Base-by-base conservation (phyloP, 768 basidiomycete species). In the Boletus coccyginus region DNA sequence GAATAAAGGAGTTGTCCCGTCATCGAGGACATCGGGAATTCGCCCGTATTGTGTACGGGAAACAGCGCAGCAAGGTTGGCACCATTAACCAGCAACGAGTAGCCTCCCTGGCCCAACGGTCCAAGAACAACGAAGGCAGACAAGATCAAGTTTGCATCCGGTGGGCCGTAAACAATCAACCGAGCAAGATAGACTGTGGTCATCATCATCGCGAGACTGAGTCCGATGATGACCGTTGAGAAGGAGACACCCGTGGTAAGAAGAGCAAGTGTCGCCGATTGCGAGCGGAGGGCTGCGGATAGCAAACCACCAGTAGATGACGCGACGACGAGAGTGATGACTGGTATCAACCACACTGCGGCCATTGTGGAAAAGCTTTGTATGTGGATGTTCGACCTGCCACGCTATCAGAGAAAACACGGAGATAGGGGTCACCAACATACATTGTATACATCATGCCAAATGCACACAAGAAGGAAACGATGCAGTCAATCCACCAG, bases 81-180 rank as follows among this genome's bases (percentile, higher is more conserved):
- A 14, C 78, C 77, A 53, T 76, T 76, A 7, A 78, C 53, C 21
- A 79, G 65, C 24, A 79, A 60, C 0, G 77, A 78, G 59, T 73
- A 79, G 7, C 78, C 78, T 24, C 79, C 81, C 63, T 82, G 81
- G 7, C 81, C 81, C 57, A 81, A 74, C 5, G 82, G 82, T 7
- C 82, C 82, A 38, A 83, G 73, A 9, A 78, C 75, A 27, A 83
- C 63, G 62, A 83, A 81, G 5, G 74, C 70, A 42, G 77, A 78
- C 45, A 79, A 65, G 55, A 79, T 70, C 55, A 76, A 54, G 40
- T 67, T 68, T 27, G 67, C 68, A 49, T 77, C 74, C 17, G 77
- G 77, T 0, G 75, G 73, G 9, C 77, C 78, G 31, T 70, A 62
- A 36, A 77, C 65, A 46, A 78, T 73, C 41, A 79, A 67, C 5